Conservation (phyloP, 1,139 yeast species). For the Candida neerlandica region DNA sequence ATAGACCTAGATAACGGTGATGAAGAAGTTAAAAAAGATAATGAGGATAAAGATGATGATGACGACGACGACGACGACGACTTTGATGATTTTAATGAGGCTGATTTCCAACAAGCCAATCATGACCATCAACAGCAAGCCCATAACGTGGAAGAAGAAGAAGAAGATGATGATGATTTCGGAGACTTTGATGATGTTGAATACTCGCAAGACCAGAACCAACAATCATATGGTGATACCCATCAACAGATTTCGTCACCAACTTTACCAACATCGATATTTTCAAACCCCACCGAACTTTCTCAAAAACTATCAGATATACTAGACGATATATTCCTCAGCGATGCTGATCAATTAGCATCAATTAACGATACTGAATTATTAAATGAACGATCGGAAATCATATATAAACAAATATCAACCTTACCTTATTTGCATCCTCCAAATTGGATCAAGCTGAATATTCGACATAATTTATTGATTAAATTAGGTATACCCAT, state of each 20-base stretch:
- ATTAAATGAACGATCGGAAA: constrained; percentile 29
- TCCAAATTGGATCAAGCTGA: constrained; percentile 60
- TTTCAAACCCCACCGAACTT: not conserved
- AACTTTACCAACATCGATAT: constrained; percentile 1
- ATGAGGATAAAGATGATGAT: constrained; percentile 3
- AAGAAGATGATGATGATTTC: constrained; percentile 6
- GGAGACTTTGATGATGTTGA: constrained; percentile 16
- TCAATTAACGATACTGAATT: constrained; percentile 12
- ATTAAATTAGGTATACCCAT: constrained; percentile 62
- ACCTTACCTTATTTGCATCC: constrained; percentile 48
- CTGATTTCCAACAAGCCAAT: constrained; percentile 5
- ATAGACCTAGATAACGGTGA: constrained; percentile 5
- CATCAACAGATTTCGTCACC: not conserved
- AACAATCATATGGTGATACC: not conserved
- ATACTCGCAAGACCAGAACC: not conserved
- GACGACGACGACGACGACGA: constrained; percentile 11
- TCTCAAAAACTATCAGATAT: constrained; percentile 10
- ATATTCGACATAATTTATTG: constrained; percentile 57
- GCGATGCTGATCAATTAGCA: not conserved
- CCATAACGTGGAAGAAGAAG: not conserved
- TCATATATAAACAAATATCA: constrained; percentile 38
- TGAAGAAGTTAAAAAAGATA: not conserved
- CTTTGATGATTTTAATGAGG: constrained; percentile 14
- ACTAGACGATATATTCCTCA: constrained; percentile 24
- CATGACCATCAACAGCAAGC: not conserved